Evolutionary conservation across 2,329 filamentous ascomycete genomes (phyloP).

Genomic region (Colletotrichum tropicale): DNA sequence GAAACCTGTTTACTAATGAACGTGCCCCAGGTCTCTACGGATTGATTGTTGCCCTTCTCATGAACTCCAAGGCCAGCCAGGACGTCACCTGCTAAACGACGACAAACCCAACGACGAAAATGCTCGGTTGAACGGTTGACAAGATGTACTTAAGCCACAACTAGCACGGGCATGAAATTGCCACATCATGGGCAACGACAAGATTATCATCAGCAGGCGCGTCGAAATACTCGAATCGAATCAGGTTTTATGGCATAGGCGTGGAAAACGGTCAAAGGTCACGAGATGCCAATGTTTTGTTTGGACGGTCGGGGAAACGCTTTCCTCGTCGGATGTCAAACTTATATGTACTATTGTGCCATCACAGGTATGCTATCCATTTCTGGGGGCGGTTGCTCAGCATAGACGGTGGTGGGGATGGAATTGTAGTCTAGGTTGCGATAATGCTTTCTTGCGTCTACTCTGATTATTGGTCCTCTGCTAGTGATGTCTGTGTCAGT

Average conservation of each 20-base stretch:
- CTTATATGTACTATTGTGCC: slow-evolving; percentile 58
- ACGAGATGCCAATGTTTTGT: slow-evolving; percentile 21
- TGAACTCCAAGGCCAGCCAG: slow-evolving; percentile 91
- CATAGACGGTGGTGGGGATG: slow-evolving; percentile 50
- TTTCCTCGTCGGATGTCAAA: slow-evolving; percentile 28
- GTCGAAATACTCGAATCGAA: slow-evolving; percentile 24
- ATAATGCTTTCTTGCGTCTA: slow-evolving; percentile 25
- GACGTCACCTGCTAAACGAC: slow-evolving; percentile 64
- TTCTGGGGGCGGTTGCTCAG: slow-evolving; percentile 43
- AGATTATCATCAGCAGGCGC: slow-evolving; percentile 21
- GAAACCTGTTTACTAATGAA: slow-evolving; percentile 25
- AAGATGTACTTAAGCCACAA: slow-evolving; percentile 37
- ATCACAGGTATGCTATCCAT: slow-evolving; percentile 42
- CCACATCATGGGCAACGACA: slow-evolving; percentile 24
- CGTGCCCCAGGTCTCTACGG: slow-evolving; percentile 86
- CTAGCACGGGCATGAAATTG: slow-evolving; percentile 18
- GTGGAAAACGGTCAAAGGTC: slow-evolving; percentile 20
- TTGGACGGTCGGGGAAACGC: slow-evolving; percentile 22
- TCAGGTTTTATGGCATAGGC: slow-evolving; percentile 24
- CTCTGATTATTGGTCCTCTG: neutral
- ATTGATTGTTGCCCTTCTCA: slow-evolving; percentile 96
- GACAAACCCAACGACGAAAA: slow-evolving; percentile 21
- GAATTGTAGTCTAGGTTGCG: slow-evolving; percentile 47
- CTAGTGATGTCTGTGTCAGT: neutral
- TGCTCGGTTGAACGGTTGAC: slow-evolving; percentile 34